phyloP scores from a whole-genome alignment of 176 grass and related monocot species.

The Phragmites australis region DNA sequence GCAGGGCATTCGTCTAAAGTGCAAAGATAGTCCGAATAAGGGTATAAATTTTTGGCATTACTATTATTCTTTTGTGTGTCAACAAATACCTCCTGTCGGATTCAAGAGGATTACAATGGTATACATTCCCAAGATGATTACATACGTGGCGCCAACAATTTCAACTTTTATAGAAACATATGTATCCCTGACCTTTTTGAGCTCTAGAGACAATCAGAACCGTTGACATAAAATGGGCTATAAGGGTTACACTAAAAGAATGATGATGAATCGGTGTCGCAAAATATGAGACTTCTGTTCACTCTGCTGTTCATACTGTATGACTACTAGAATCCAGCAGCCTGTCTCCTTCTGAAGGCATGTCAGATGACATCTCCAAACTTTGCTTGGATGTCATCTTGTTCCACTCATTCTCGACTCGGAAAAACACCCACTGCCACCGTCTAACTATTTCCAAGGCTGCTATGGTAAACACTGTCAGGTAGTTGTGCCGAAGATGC shows the following conservation, averaged over 20 bases:
- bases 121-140: constrained; percentile 13
- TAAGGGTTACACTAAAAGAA: constrained; percentile 32
- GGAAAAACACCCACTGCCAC: constrained; percentile 97
- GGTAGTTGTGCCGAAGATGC: constrained; percentile 95
- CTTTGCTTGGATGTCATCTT: constrained; percentile 83
- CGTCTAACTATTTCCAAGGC: constrained; percentile 82
- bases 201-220: constrained; percentile 40
- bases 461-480: constrained; percentile 82
- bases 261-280: constrained; percentile 29
- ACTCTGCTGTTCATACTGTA: constrained; percentile 47
- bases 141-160: constrained; percentile 8
- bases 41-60: neutral
- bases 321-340: constrained; percentile 67
- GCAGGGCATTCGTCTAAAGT: neutral
- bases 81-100: constrained; percentile 28
- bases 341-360: constrained; percentile 62
- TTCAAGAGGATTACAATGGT: constrained; percentile 39
- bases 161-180: constrained; percentile 45
- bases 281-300: constrained; percentile 1
- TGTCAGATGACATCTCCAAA: constrained; percentile 68
- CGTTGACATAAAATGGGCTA: constrained; percentile 20
- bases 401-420: constrained; percentile 97
- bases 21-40: neutral
- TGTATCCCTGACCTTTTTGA: constrained; percentile 42
- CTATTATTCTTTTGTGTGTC: constrained; percentile 25